phyloP scores from a whole-genome alignment of 352 stramenopile genomes.

The Thraustotheca clavata region DNA sequence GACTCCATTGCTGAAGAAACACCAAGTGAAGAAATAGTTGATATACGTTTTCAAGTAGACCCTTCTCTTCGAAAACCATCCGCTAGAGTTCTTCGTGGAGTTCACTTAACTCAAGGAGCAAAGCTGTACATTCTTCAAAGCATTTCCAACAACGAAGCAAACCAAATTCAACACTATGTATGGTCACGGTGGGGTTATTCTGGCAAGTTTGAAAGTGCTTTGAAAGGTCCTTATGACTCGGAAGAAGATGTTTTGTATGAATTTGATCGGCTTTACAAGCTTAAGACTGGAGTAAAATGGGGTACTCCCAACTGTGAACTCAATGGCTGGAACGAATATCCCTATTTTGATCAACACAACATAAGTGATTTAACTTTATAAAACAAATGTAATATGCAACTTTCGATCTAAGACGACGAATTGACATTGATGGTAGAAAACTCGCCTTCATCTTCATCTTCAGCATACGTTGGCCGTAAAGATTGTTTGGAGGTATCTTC shows the following conservation, averaged over 20 bases:
- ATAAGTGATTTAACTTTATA: no score
- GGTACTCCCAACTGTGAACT: background rate
- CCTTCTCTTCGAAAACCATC: background rate
- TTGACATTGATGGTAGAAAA: slow-evolving; percentile 20
- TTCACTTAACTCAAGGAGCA: background rate
- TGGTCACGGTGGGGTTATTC: slow-evolving; percentile 36
- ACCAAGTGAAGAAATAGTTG: background rate
- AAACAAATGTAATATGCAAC: background rate
- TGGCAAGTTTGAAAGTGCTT: slow-evolving; percentile 16
- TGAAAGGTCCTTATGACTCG: slow-evolving; percentile 38
- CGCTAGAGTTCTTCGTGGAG: background rate
- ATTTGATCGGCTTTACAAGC: slow-evolving; percentile 27
- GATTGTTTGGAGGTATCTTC: slow-evolving; percentile 13
- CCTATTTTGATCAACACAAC: no score
- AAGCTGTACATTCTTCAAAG: slow-evolving; percentile 11
- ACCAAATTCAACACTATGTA: slow-evolving; percentile 27
- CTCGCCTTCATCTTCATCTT: slow-evolving; percentile 10
- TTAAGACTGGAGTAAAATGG: background rate
- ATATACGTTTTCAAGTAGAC: slow-evolving; percentile 12
- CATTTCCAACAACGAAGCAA: background rate
- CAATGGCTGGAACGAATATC: no score
- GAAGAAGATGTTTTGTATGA: slow-evolving; percentile 26
- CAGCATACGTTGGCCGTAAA: slow-evolving; percentile 11
- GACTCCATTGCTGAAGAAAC: no score
- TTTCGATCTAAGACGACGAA: background rate